A percentile compares a stretch with the other conserved stretches of the same genome.
Conservation (phyloP, 345 rosid genomes). For the Cardamine resedifolia region DNA sequence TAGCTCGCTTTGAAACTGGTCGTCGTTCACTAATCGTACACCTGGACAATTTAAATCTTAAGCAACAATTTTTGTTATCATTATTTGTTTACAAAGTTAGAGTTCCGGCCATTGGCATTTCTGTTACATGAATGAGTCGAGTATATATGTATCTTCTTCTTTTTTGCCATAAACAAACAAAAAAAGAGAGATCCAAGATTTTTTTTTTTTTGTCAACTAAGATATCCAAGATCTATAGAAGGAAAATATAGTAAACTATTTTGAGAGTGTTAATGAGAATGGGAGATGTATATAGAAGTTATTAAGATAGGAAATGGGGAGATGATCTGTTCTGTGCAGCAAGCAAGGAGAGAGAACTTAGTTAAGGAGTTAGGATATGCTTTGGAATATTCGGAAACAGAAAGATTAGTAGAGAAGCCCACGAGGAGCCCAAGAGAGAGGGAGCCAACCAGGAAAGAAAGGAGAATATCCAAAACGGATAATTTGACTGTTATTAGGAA, state of each 20-base stretch:
- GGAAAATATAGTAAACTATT: not conserved
- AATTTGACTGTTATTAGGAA: slow-evolving; percentile 19
- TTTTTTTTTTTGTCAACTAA: not conserved
- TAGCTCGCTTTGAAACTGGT: no score
- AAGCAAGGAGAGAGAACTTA: not conserved
- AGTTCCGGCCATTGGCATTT: no score
- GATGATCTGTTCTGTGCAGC: not conserved
- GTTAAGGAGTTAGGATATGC: slow-evolving; percentile 13
- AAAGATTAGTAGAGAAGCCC: not conserved
- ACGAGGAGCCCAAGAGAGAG: not conserved
- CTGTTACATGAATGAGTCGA: no score
- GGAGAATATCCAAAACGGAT: slow-evolving; percentile 40
- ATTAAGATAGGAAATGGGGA: not conserved
- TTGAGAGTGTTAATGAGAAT: not conserved
- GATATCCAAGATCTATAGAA: not conserved
- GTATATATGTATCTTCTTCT: no score
- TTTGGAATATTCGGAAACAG: slow-evolving; percentile 28
- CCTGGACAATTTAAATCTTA: no score
- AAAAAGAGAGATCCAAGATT: no score
- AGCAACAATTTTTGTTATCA: no score
- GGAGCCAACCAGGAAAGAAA: slow-evolving; percentile 21
- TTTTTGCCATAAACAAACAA: no score
- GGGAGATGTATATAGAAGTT: not conserved
- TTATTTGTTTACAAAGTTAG: no score
- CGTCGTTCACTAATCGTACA: no score